Base-by-base conservation (phyloP, 192 early-diverging fungal genomes). In the Coemansia sp. region DNA sequence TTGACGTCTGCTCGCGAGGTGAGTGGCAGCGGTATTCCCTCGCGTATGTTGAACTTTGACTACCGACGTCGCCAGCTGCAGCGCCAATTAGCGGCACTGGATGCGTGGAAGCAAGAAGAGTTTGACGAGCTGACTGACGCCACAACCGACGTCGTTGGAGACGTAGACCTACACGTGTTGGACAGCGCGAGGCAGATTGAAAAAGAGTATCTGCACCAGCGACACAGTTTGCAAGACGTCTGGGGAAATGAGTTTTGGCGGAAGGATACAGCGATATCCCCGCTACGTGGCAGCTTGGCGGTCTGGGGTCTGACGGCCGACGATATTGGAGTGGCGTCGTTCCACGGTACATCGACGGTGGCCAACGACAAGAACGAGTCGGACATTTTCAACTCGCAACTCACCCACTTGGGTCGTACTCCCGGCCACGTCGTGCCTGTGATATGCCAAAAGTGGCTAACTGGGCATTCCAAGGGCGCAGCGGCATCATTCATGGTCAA, bases 401-500 rank as follows among this genome's bases (percentile, higher is more conserved):
- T 96, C 65, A 66, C 70, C 47, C 74, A 76, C 13, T 46, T 76
- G 22, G 74, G 74, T 16, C 74, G 74, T 58, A 76, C 74, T 44
- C 62, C 69, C 1, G 74, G 74, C 27, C 70, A 76, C 34, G 69
- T 69, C n/a, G 70, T 69, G 63, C 74, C 74, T 33, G 64, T 69
- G 12, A 31, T 76, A 27, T 76, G 74, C 69, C 74, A 76, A 53
- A 76, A 76, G 70, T 87, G 78, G 55, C 92, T 95, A 73, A 89
- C 94, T 44, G 95, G 95, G 15, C 74, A 78, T 22, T 94, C 95
- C 69, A 97, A 97, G 90, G 95, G 92, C 66, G 92, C 95, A 31
- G 94, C 95, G 39, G 95, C 95, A 61, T 92, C 93, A n/a, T 97
- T 95, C 94, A 97, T 97, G 94, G 87, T 92, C 76, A 97, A 95